Conservation (phyloP, 1,139 yeast species). For the Yamadazyma songkhlaensis region DNA sequence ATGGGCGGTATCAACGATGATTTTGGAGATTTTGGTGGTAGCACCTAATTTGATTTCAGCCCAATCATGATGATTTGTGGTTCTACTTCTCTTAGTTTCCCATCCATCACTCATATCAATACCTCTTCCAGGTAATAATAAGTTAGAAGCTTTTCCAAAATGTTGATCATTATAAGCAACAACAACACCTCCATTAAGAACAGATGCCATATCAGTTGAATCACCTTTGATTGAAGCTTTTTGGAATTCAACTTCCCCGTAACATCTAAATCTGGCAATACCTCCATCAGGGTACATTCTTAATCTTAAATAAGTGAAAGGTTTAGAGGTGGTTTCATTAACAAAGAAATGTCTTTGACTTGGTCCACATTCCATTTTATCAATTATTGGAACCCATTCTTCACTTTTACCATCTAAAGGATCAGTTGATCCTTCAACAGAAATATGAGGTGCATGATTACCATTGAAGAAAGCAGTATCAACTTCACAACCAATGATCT, state of each 20-base stretch:
- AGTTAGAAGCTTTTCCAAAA: conserved; percentile 86
- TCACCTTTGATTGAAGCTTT: conserved; percentile 21
- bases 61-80: conserved; percentile 87
- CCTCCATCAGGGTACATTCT: conserved; percentile 98
- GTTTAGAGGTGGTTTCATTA: conserved; percentile 55
- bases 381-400: conserved; percentile 69
- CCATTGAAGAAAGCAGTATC: conserved; percentile 94
- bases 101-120: conserved; percentile 97
- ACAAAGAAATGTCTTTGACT: conserved; percentile 78
- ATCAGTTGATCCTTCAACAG: conserved; percentile 55
- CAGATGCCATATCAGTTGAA: conserved; percentile 74
- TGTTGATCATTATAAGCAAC: conserved; percentile 84
- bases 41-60: conserved; percentile 78
- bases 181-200: conserved; percentile 86
- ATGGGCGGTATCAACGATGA: conserved; percentile 87
- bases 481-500: conserved; percentile 76
- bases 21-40: conserved; percentile 49
- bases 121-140: conserved; percentile 90
- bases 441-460: conserved; percentile 86
- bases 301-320: conserved; percentile 76
- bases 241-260: conserved; percentile 63
- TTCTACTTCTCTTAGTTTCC: conserved; percentile 93
- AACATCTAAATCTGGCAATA: conserved; percentile 87
- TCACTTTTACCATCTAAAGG: conserved; percentile 1
- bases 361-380: conserved; percentile 81